Percentiles rank a stretch among this genome's conserved stretches.
phyloP scores from a whole-genome alignment of 225 moss, liverwort and hornwort genomes.

The Rhytidiadelphus loreus region DNA sequence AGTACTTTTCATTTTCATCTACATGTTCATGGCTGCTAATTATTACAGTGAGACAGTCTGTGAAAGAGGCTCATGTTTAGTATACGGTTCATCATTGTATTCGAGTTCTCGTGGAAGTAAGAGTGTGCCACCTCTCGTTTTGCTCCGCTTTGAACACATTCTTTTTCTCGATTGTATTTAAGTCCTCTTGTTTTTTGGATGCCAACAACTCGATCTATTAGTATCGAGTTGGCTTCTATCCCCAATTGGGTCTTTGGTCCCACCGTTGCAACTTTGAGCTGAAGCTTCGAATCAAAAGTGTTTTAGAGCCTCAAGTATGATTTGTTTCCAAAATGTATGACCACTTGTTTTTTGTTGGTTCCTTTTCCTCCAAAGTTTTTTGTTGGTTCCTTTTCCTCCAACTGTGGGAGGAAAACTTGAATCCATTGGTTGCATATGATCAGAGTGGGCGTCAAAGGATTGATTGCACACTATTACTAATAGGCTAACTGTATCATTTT shows the following conservation, averaged over 20 bases:
- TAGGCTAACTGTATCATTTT: background rate
- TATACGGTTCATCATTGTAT: background rate
- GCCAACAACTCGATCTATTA: background rate
- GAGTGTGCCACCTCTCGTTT: background rate
- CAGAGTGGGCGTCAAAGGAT: background rate
- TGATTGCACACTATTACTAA: background rate
- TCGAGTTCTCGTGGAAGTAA: background rate
- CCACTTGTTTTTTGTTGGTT: background rate
- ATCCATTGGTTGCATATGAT: background rate
- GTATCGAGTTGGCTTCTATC: background rate
- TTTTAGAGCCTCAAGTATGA: background rate
- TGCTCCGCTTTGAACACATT: background rate
- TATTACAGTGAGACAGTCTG: background rate
- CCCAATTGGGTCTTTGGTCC: background rate
- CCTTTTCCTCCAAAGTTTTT: background rate
- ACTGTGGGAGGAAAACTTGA: background rate
- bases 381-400: no score
- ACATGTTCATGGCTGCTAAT: background rate
- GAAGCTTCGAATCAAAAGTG: background rate
- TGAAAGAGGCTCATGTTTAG: background rate
- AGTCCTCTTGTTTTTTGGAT: background rate
- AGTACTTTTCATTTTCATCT: background rate
- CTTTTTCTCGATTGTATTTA: background rate
- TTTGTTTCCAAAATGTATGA: background rate
- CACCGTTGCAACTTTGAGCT: background rate